phyloP scores from a whole-genome alignment of 208 protist species.

The Endotrypanum monterogeii region DNA sequence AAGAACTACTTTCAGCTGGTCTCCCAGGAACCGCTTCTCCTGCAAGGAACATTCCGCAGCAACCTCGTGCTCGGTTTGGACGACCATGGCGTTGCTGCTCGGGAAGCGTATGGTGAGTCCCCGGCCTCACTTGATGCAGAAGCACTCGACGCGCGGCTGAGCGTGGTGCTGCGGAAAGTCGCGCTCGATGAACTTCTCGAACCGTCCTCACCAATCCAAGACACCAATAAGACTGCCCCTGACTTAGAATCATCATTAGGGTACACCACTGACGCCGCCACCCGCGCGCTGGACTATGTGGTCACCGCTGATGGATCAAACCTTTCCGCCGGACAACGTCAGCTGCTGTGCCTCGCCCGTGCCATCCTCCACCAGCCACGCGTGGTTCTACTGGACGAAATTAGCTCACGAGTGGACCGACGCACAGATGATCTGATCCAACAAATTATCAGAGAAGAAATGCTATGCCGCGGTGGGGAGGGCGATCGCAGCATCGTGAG shows the following conservation, averaged over 20 bases:
- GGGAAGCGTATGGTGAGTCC: background rate
- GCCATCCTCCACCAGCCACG: constrained; percentile 90
- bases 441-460: constrained; percentile 80
- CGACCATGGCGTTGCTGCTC: constrained; percentile 2
- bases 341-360: constrained; percentile 96
- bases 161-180: constrained; percentile 45
- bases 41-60: constrained; percentile 93
- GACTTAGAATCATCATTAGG: background rate
- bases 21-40: constrained; percentile 97
- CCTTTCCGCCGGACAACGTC: constrained; percentile 94
- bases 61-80: constrained; percentile 90
- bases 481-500: constrained; percentile 13
- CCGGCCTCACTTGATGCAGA: background rate
- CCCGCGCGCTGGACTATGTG: constrained; percentile 50
- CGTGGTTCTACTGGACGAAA: constrained; percentile 97
- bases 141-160: constrained; percentile 37
- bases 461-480: constrained; percentile 36
- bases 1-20: constrained; percentile 94
- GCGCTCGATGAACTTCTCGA: constrained; percentile 46
- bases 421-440: constrained; percentile 93
- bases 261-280: constrained; percentile 13
- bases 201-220: constrained; percentile 3
- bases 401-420: constrained; percentile 86
- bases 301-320: constrained; percentile 82
- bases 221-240: background rate